phyloP scores from a whole-genome alignment of 2,329 filamentous ascomycete genomes.

The Trichophyton mentagrophytes region DNA sequence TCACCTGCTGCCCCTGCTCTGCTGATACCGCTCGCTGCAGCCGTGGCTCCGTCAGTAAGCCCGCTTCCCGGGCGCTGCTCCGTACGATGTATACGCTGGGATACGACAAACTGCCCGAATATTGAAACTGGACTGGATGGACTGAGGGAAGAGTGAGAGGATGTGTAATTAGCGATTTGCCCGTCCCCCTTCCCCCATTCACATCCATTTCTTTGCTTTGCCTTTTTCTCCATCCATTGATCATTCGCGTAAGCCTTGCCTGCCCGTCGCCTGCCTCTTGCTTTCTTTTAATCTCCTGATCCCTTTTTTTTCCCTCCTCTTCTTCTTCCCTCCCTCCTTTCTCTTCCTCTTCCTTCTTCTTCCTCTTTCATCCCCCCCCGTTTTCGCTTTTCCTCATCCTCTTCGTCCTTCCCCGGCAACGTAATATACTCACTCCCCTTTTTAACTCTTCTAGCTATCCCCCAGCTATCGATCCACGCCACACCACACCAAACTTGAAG shows the following conservation, averaged over 20 bases:
- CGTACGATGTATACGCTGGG: constrained; percentile 4
- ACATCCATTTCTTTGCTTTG: background rate
- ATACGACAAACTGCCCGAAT: background rate
- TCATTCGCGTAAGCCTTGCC: constrained; percentile 5
- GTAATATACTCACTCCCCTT: constrained; percentile 11
- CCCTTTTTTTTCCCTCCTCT: constrained; percentile 12
- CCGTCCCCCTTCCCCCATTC: background rate
- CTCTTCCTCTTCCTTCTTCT: constrained; percentile 10
- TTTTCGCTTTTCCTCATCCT: constrained; percentile 8
- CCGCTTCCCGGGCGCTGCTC: background rate
- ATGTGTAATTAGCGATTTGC: constrained; percentile 5
- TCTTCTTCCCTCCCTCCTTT: constrained; percentile 11
- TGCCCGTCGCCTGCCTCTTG: constrained; percentile 1
- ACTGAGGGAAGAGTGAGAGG: background rate
- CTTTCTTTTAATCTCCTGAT: constrained; percentile 8
- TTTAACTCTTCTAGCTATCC: constrained; percentile 12
- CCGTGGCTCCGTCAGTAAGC: constrained; percentile 3
- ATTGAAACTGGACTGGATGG: constrained; percentile 3
- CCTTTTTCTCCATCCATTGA: constrained; percentile 5
- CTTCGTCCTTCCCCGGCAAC: constrained; percentile 11
- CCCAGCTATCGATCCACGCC: constrained; percentile 13
- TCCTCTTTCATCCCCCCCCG: constrained; percentile 11
- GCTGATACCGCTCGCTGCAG: constrained; percentile 2
- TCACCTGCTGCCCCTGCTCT: constrained; percentile 3
- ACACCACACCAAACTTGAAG: constrained; percentile 8